A percentile compares a stretch with the other conserved stretches of the same genome.
phyloP scores from a whole-genome alignment of 2,329 filamentous ascomycete species.

The Neopestalotiopsis clavispora region DNA sequence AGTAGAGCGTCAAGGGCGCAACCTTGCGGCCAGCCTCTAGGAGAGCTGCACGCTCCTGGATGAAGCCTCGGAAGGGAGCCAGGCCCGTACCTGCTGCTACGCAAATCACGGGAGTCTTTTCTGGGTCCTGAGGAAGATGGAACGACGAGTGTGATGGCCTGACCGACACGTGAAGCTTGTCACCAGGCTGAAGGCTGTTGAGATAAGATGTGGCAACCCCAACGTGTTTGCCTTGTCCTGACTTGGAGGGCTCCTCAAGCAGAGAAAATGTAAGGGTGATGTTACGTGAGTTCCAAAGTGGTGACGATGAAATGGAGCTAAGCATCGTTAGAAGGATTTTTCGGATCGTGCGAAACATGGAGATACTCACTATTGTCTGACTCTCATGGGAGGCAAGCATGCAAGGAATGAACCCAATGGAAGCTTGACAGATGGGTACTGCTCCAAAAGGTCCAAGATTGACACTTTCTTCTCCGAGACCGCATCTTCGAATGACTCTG shows the following conservation, averaged over 20 bases:
- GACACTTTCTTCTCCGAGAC: constrained; percentile 26
- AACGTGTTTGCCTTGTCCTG: constrained; percentile 32
- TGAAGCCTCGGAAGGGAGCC: constrained; percentile 52
- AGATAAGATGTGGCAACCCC: constrained; percentile 50
- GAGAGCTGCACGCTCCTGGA: constrained; percentile 47
- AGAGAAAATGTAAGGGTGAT: constrained; percentile 61
- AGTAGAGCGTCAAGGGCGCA: constrained; percentile 53
- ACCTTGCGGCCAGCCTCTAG: constrained; percentile 41
- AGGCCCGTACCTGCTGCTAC: constrained; percentile 43
- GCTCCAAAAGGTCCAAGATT: constrained; percentile 31
- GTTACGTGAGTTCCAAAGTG: constrained; percentile 42
- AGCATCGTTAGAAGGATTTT: neutral
- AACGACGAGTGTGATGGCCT: constrained; percentile 25
- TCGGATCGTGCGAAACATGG: too few relatives aligned
- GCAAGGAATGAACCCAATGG: constrained; percentile 46
- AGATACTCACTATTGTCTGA: constrained; percentile 54
- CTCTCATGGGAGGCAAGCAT: constrained; percentile 67
- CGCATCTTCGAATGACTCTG: constrained; percentile 33
- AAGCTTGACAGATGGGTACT: constrained; percentile 45
- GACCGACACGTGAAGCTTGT: constrained; percentile 20
- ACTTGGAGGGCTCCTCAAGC: constrained; percentile 45
- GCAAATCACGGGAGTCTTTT: constrained; percentile 35
- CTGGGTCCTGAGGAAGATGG: constrained; percentile 30
- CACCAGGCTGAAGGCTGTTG: constrained; percentile 30
- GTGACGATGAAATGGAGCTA: constrained; percentile 59